phyloP scores from a whole-genome alignment of 140 eudicot genomes.

The Cichorium intybus region DNA sequence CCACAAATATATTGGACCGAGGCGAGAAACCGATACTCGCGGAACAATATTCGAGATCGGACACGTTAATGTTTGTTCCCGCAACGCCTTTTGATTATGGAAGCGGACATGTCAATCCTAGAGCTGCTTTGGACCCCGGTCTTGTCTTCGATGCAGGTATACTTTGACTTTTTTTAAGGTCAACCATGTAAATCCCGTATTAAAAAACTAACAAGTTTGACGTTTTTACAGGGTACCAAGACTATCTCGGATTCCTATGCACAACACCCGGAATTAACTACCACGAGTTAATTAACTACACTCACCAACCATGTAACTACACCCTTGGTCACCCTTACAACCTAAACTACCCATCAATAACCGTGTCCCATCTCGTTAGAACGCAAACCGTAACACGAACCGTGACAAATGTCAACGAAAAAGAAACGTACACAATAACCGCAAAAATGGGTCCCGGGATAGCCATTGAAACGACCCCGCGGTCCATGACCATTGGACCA shows the following conservation, averaged over 20 bases:
- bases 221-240: constrained; percentile 61
- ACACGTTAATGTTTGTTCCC: constrained; percentile 57
- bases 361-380: constrained; percentile 82
- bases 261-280: constrained; percentile 78
- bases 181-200: constrained; percentile 1
- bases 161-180: constrained; percentile 13
- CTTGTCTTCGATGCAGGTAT: constrained; percentile 93
- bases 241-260: constrained; percentile 91
- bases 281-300: constrained; percentile 73
- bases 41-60: constrained; percentile 73
- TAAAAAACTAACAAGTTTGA: neutral
- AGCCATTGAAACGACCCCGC: constrained; percentile 73
- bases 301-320: constrained; percentile 76
- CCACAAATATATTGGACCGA: constrained; percentile 71
- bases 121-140: constrained; percentile 98
- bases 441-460: constrained; percentile 80
- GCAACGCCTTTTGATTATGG: constrained; percentile 99
- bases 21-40: constrained; percentile 87
- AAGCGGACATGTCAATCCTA: constrained; percentile 95
- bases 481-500: constrained; percentile 69
- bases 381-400: constrained; percentile 72
- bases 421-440: constrained; percentile 74
- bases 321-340: constrained; percentile 87
- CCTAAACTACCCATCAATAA: constrained; percentile 80
- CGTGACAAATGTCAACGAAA: constrained; percentile 75